Conservation (phyloP, 805 yeast genomes). For the Saturnispora bothae region DNA sequence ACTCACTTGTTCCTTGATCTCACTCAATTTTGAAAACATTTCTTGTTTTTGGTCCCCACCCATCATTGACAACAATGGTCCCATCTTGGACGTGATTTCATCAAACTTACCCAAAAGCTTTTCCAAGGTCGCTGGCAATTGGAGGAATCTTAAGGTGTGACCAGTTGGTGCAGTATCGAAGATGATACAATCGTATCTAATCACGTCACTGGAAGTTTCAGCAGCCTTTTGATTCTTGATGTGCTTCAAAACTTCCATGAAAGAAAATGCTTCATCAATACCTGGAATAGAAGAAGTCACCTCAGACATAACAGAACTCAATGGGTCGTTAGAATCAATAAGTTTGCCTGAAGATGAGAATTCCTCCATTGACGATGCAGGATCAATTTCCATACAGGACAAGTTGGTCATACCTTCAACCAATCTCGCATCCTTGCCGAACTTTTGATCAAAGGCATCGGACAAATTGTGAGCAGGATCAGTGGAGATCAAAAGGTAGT, state of each 20-base stretch:
- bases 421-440: slow-evolving; percentile 90
- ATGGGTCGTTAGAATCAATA: slow-evolving; percentile 50
- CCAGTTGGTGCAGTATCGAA: slow-evolving; percentile 99
- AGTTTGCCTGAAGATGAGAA: slow-evolving; percentile 32
- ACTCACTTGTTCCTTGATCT: slow-evolving; percentile 66
- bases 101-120: slow-evolving; percentile 79
- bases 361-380: slow-evolving; percentile 86
- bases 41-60: slow-evolving; percentile 55
- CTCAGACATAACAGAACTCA: slow-evolving; percentile 71
- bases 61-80: slow-evolving; percentile 84
- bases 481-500: slow-evolving; percentile 83
- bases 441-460: slow-evolving; percentile 97
- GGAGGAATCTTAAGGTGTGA: slow-evolving; percentile 89
- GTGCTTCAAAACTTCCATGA: slow-evolving; percentile 96
- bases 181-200: slow-evolving; percentile 75
- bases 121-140: slow-evolving; percentile 86
- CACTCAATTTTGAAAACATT: slow-evolving; percentile 67
- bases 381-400: slow-evolving; percentile 98
- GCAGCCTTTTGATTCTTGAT: slow-evolving; percentile 57
- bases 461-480: slow-evolving; percentile 98
- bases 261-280: slow-evolving; percentile 94
- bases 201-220: slow-evolving; percentile 20
- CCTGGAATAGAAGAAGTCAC: slow-evolving; percentile 95
- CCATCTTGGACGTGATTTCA: slow-evolving; percentile 76
- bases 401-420: slow-evolving; percentile 84